Evolutionary conservation across 345 rosid genomes (phyloP), one percentile per base, ranked within the genome.

Genomic region (Geranium rotundifolium): DNA sequence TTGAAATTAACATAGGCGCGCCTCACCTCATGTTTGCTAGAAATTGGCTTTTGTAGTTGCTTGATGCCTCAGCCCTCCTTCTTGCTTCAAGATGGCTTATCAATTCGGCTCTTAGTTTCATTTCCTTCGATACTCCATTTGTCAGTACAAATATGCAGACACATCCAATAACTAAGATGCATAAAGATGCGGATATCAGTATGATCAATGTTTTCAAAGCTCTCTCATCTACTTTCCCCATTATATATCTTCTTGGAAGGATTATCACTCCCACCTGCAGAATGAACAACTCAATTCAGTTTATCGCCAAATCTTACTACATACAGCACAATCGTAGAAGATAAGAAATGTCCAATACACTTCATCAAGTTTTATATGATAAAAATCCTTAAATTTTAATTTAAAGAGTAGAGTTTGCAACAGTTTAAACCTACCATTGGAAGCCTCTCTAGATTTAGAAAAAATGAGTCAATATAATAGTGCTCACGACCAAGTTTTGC

Each of bases 31-130:
- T 93, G 66, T 93, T 93, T 70, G 99, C 99, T 30, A 93, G 82
- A 78, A 93, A 93, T 68, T 93, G 99, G 76, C 96, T 93, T 80
- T 93, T 93, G 79, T 90, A 93, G 79, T 93, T 93, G 81, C 88
- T 93, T 55, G 99, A 93, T 67, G 99, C 99, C 80, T 93, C 99
- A 20, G 99, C 99, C 70, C 86, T 81, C 80, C 99, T 83, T 77
- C 99, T 83, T 66, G 99, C 99, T 75, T 93, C 96, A 16, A 93
- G 87, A 64, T 93, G 99, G 81, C 95, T 86, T 31, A 93, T 93
- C 57, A 93, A 80, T 73, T 93, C 96, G 20, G 99, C 99, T 77
- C 99, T 82, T 56, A 93, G 85, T 67, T 90, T 90, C 99, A 93
- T 93, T 80, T 93, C 99, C 78, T 93, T 93, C 1, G 99, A 93